Conservation (phyloP, 495 filamentous ascomycete genomes). For the Pyronema omphalodes region DNA sequence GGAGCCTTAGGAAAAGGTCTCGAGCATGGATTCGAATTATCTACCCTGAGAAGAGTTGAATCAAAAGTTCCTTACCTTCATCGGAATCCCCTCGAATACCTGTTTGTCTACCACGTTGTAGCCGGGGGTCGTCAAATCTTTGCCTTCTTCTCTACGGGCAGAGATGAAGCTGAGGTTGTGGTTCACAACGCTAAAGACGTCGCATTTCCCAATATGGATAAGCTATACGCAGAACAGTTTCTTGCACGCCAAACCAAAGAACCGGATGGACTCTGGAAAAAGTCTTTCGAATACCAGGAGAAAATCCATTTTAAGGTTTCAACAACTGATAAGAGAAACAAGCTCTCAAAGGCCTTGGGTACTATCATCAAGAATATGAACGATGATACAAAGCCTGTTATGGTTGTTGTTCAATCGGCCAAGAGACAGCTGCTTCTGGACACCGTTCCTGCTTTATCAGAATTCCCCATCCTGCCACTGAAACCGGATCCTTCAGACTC, state of each 20-base stretch:
- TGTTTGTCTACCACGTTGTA: slow-evolving; percentile 82
- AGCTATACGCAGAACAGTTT: slow-evolving; percentile 62
- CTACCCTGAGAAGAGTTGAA: slow-evolving; percentile 44
- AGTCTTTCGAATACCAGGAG: slow-evolving; percentile 71
- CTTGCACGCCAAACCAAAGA: slow-evolving; percentile 46
- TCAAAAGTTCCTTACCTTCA: slow-evolving; percentile 57
- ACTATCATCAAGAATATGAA: slow-evolving; percentile 76
- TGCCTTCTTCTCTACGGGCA: slow-evolving; percentile 71
- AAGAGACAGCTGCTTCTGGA: slow-evolving; percentile 63
- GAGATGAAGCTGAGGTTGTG: slow-evolving; percentile 63
- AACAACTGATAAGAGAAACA: slow-evolving; percentile 74
- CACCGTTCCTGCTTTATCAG: slow-evolving; percentile 65
- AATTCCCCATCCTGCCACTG: slow-evolving; percentile 67
- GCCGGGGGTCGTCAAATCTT: slow-evolving; percentile 85
- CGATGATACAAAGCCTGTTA: slow-evolving; percentile 59
- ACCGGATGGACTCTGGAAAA: slow-evolving; percentile 48
- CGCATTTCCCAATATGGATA: slow-evolving; percentile 74
- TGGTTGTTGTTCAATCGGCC: slow-evolving; percentile 81
- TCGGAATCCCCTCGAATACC: slow-evolving; percentile 47
- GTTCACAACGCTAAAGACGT: slow-evolving; percentile 56
- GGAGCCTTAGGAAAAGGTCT: slow-evolving; percentile 85
- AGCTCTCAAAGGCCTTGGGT: slow-evolving; percentile 67
- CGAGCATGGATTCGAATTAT: slow-evolving; percentile 83
- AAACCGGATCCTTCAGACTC: slow-evolving; percentile 68
- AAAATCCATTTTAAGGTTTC: slow-evolving; percentile 67